Percentiles rank a stretch among this genome's conserved stretches.
phyloP scores from a whole-genome alignment of 2,329 filamentous ascomycete species.

The Neocatenulostroma microsporum region DNA sequence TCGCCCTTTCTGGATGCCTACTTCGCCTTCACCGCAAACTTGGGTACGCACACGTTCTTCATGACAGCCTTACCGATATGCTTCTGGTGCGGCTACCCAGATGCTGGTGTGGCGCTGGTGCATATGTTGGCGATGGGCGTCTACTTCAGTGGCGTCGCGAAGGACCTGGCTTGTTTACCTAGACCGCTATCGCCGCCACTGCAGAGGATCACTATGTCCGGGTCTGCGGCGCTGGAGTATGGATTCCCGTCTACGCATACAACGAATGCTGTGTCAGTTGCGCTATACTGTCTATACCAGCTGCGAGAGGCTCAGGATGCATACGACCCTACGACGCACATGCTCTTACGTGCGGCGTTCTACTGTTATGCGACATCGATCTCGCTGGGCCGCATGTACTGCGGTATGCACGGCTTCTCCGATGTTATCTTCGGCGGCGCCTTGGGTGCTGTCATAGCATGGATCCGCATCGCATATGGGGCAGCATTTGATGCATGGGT shows the following conservation, averaged over 20 bases:
- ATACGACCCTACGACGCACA: slow-evolving; percentile 43
- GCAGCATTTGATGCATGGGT: slow-evolving; percentile 63
- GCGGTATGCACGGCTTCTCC: slow-evolving; percentile 96
- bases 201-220: slow-evolving; percentile 94
- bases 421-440: slow-evolving; percentile 77
- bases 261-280: slow-evolving; percentile 91
- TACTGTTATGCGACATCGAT: slow-evolving; percentile 88
- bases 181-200: slow-evolving; percentile 86
- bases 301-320: slow-evolving; percentile 58
- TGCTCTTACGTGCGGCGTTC: slow-evolving; percentile 43
- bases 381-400: slow-evolving; percentile 84
- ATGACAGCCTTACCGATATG: slow-evolving; percentile 91
- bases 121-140: slow-evolving; percentile 62
- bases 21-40: slow-evolving; percentile 92
- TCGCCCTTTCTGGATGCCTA: slow-evolving; percentile 85
- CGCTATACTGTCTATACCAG: slow-evolving; percentile 69
- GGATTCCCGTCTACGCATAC: slow-evolving; percentile 96
- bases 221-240: slow-evolving; percentile 88
- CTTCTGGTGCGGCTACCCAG: slow-evolving; percentile 90
- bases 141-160: slow-evolving; percentile 73
- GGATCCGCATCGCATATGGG: slow-evolving; percentile 49
- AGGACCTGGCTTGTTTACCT: slow-evolving; percentile 87
- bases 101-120: slow-evolving; percentile 64
- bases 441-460: slow-evolving; percentile 60
- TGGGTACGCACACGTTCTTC: slow-evolving; percentile 97